These are phyloP conservation scores for Tanacetum coccineum DNA, from an alignment of 129 eudicot species.

Conservation along the genomic window DNA sequence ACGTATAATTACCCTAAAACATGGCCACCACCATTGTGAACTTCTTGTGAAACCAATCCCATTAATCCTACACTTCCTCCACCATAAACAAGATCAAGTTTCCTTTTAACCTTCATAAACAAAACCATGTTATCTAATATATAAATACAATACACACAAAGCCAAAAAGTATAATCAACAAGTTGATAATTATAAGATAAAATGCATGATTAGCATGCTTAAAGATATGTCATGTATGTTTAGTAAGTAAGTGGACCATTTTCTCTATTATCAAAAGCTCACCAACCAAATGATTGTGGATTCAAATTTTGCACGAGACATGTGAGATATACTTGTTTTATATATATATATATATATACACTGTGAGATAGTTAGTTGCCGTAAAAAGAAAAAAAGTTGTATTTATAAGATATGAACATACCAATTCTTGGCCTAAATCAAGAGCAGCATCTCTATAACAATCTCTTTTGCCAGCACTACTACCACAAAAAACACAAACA, in stretches of 20 bases:
- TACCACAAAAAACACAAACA: slow-evolving; percentile 70
- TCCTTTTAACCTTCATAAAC: slow-evolving; percentile 51
- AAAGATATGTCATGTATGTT: too few species aligned
- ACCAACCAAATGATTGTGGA: too few species aligned
- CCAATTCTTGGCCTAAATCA: slow-evolving; percentile 64
- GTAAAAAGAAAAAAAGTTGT: too few species aligned
- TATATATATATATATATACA: too few species aligned
- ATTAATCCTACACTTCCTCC: slow-evolving; percentile 71
- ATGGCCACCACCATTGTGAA: slow-evolving; percentile 62
- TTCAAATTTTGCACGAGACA: too few species aligned
- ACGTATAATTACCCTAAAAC: slow-evolving; percentile 46
- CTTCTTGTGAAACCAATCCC: slow-evolving; percentile 62
- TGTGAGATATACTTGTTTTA: too few species aligned
- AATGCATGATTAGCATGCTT: too few species aligned
- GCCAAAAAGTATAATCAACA: too few species aligned
- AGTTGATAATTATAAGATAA: too few species aligned
- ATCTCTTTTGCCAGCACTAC: slow-evolving; percentile 60
- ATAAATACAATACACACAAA: background rate
- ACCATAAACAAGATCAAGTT: slow-evolving; percentile 60
- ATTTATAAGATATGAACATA: slow-evolving; percentile 11
- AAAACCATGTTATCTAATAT: background rate
- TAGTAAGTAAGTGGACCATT: too few species aligned
- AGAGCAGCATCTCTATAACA: slow-evolving; percentile 69
- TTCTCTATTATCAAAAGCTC: too few species aligned
- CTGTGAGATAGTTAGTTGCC: too few species aligned